Evolutionary conservation across 73 alveolate genomes (phyloP).

Genomic region (Tetrahymena thermophila): DNA sequence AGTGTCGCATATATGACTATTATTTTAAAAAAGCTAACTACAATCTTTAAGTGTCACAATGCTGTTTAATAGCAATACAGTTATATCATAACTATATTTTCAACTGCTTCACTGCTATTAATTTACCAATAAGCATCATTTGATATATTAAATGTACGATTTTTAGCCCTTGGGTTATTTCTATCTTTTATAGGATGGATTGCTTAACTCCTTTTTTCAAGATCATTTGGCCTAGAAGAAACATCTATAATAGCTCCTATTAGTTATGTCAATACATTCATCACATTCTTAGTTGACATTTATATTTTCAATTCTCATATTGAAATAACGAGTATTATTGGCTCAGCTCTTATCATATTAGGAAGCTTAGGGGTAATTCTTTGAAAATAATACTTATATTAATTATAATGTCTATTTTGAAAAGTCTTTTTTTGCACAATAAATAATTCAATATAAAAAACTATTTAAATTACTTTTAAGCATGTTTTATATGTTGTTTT

Average conservation of each 20-base stretch:
- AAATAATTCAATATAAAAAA: too few relatives aligned
- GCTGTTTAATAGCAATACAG: neutral
- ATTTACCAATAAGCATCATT: neutral
- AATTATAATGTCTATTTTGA: too few relatives aligned
- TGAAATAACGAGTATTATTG: neutral
- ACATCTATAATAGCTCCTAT: neutral
- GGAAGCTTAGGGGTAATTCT: neutral
- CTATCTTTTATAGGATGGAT: neutral
- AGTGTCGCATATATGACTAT: neutral
- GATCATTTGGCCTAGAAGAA: neutral
- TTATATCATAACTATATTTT: neutral
- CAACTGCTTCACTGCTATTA: neutral
- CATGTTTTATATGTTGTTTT: too few relatives aligned
- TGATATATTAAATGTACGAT: neutral
- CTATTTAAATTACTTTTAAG: too few relatives aligned
- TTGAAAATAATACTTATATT: neutral
- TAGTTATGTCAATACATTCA: neutral
- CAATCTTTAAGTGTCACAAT: neutral
- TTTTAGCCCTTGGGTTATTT: neutral
- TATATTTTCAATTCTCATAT: neutral
- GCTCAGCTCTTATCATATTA: neutral
- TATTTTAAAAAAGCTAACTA: neutral
- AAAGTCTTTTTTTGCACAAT: too few relatives aligned
- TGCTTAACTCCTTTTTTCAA: neutral
- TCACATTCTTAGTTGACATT: neutral